Evolutionary conservation across 306 rosid genomes (phyloP).

Genomic region (Trifolium pratense): DNA sequence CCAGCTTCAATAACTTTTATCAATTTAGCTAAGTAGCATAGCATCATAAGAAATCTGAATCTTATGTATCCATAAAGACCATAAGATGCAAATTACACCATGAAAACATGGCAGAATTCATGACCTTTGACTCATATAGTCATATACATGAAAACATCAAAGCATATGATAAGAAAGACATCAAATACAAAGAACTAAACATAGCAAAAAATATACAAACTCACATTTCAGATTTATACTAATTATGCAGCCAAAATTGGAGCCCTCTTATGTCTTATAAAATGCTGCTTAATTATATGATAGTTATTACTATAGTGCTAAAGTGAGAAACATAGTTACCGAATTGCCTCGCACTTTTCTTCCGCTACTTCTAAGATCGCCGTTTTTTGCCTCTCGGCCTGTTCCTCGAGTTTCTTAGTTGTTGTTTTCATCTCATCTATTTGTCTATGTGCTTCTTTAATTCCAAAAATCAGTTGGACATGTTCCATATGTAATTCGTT

Average conservation of each 20-base stretch:
- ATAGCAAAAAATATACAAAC: constrained; percentile 36
- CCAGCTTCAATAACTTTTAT: not conserved
- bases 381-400: constrained; percentile 67
- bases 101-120: constrained; percentile 34
- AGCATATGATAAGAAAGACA: no score
- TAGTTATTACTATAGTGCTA: constrained; percentile 79
- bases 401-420: constrained; percentile 62
- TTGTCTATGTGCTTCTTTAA: constrained; percentile 53
- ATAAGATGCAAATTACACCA: constrained; percentile 17
- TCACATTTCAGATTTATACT: not conserved
- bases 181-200: constrained; percentile 23
- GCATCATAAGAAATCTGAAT: no score
- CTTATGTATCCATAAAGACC: no score
- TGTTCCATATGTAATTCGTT: constrained; percentile 62
- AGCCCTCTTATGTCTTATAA: constrained; percentile 59
- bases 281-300: constrained; percentile 63
- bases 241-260: constrained; percentile 60
- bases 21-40: not conserved
- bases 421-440: constrained; percentile 59
- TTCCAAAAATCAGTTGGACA: constrained; percentile 47
- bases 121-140: constrained; percentile 28
- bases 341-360: constrained; percentile 84
- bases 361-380: constrained; percentile 76
- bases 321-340: constrained; percentile 88
- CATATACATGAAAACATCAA: no score